Evolutionary conservation across 768 basidiomycete genomes (phyloP).

Genomic region (Daedaleopsis sinensis): DNA sequence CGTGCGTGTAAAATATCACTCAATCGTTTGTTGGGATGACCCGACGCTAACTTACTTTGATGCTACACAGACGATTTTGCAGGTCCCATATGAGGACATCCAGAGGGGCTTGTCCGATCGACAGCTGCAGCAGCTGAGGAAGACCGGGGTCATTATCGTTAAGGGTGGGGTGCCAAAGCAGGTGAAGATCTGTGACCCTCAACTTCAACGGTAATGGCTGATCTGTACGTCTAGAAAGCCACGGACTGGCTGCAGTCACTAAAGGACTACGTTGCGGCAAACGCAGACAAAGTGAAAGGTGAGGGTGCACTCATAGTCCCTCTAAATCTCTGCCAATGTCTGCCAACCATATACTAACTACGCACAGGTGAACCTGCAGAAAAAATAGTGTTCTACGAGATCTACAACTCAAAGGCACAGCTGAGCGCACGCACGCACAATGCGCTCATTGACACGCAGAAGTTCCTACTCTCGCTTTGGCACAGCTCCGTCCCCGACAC

Average conservation of each 20-base stretch:
- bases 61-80: slow-evolving; percentile 50
- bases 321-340: background rate
- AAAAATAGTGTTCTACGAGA: slow-evolving; percentile 72
- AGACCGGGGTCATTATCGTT: slow-evolving; percentile 58
- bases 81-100: slow-evolving; percentile 48
- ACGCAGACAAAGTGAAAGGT: slow-evolving; percentile 53
- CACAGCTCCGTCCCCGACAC: slow-evolving; percentile 47
- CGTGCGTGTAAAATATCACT: slow-evolving; percentile 35
- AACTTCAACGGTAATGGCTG: background rate
- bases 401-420: slow-evolving; percentile 71
- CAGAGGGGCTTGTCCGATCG: slow-evolving; percentile 48
- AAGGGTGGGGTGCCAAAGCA: slow-evolving; percentile 58
- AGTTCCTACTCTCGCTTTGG: slow-evolving; percentile 61
- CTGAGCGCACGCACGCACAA: slow-evolving; percentile 71
- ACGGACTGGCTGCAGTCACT: slow-evolving; percentile 59
- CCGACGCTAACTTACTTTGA: background rate
- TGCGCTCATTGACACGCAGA: slow-evolving; percentile 57
- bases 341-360: background rate
- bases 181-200: slow-evolving; percentile 31
- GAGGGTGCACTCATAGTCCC: background rate
- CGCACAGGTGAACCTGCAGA: slow-evolving; percentile 62
- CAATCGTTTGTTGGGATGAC: background rate
- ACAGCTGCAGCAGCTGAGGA: slow-evolving; percentile 48
- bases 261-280: slow-evolving; percentile 54
- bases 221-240: slow-evolving; percentile 47